These are phyloP conservation scores for Pichia sp. DNA, from an alignment of 1,139 yeast species.

Conservation along the genomic window DNA sequence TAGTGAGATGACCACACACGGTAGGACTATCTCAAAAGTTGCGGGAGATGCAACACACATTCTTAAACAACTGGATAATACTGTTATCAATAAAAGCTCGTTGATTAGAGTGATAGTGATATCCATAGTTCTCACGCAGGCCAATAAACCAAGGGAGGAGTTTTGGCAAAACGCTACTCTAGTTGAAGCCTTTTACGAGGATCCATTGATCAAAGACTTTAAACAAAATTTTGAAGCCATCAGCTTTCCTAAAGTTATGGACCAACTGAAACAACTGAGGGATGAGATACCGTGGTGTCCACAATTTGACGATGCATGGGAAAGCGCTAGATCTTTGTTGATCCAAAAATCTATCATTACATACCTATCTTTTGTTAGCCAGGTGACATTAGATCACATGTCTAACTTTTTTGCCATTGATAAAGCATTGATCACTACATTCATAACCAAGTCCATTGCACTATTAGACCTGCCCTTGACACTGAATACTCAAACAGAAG, in stretches of 20 bases:
- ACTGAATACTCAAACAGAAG: slow-evolving; percentile 17
- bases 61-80: neutral
- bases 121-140: slow-evolving; percentile 2
- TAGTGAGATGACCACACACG: neutral
- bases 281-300: slow-evolving; percentile 8
- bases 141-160: slow-evolving; percentile 1
- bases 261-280: neutral
- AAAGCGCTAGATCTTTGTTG: neutral
- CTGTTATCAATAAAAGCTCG: slow-evolving; percentile 8
- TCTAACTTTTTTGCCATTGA: slow-evolving; percentile 18
- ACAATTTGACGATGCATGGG: neutral
- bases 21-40: neutral
- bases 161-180: neutral
- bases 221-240: slow-evolving; percentile 1
- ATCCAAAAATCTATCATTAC: slow-evolving; percentile 19
- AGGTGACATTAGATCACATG: slow-evolving; percentile 22
- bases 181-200: slow-evolving; percentile 10
- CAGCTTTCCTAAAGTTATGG: neutral
- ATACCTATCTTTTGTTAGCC: slow-evolving; percentile 23
- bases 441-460: neutral
- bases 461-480: slow-evolving; percentile 23
- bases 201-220: neutral
- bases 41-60: slow-evolving; percentile 3
- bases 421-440: neutral
- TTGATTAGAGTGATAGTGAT: slow-evolving; percentile 4